Evolutionary conservation across 2,329 filamentous ascomycete species (phyloP).

Genomic region (Conoideocrella luteorostrata): DNA sequence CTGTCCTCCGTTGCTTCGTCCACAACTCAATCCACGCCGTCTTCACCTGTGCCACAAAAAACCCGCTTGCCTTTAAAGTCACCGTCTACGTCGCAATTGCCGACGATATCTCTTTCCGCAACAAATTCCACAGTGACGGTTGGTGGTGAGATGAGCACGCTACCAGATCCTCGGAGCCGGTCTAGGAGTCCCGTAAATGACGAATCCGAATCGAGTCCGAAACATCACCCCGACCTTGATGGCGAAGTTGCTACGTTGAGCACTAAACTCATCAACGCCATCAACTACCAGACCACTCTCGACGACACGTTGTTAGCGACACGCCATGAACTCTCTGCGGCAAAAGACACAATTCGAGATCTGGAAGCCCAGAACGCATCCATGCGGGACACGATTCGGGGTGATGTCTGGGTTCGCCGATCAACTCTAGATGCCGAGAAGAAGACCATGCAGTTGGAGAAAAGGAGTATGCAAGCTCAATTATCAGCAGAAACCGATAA

Average conservation of each 20-base stretch:
- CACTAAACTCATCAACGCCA: slow-evolving; percentile 93
- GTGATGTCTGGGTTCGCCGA: slow-evolving; percentile 70
- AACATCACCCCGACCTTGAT: slow-evolving; percentile 49
- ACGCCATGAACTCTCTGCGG: slow-evolving; percentile 72
- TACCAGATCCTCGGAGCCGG: slow-evolving; percentile 58
- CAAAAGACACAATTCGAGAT: slow-evolving; percentile 58
- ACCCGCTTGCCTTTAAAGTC: slow-evolving; percentile 30
- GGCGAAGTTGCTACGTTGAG: slow-evolving; percentile 83
- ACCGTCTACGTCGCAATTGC: slow-evolving; percentile 29
- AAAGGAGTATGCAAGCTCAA: slow-evolving; percentile 49
- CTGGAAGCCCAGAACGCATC: slow-evolving; percentile 61
- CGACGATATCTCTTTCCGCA: slow-evolving; percentile 32
- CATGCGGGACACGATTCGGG: slow-evolving; percentile 65
- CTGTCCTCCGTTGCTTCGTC: slow-evolving; percentile 46
- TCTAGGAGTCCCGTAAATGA: slow-evolving; percentile 39
- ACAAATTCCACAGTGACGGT: slow-evolving; percentile 32
- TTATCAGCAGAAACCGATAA: slow-evolving; percentile 60
- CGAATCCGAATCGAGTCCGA: slow-evolving; percentile 23
- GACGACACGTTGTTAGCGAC: slow-evolving; percentile 82
- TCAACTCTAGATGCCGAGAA: slow-evolving; percentile 70
- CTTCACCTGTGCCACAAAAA: slow-evolving; percentile 25
- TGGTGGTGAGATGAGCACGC: slow-evolving; percentile 60
- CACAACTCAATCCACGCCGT: slow-evolving; percentile 25
- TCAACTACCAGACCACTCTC: slow-evolving; percentile 89
- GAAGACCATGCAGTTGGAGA: slow-evolving; percentile 52